A percentile compares a stretch with the other conserved stretches of the same genome.
These are phyloP conservation scores for Skeletonema menzelii DNA, from an alignment of 108 stramenopile genomes.

Conservation along the genomic window DNA sequence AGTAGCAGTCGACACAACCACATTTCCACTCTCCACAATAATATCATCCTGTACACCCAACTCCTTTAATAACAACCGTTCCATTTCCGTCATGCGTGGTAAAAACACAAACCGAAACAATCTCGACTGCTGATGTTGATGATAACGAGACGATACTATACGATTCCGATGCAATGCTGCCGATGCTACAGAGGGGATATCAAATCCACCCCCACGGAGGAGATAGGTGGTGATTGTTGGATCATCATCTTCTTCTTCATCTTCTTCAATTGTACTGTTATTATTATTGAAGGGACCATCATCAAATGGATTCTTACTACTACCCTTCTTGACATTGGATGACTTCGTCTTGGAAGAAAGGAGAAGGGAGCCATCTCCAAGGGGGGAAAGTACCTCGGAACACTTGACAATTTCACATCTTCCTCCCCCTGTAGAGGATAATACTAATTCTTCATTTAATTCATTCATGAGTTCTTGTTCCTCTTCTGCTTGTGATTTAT, in stretches of 20 bases:
- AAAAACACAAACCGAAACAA: slow-evolving; percentile 39
- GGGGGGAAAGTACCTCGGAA: neutral
- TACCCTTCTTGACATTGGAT: neutral
- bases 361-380: neutral
- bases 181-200: slow-evolving; percentile 13
- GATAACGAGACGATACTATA: neutral
- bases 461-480: slow-evolving; percentile 29
- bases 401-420: neutral
- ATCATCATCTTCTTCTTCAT: slow-evolving; percentile 6
- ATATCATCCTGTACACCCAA: slow-evolving; percentile 31
- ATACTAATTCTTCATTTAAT: slow-evolving; percentile 35
- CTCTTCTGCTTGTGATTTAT: slow-evolving; percentile 32
- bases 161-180: slow-evolving; percentile 7
- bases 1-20: neutral
- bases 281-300: neutral
- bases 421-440: neutral
- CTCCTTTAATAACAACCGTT: slow-evolving; percentile 25
- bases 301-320: slow-evolving; percentile 6
- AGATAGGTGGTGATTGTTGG: slow-evolving; percentile 32
- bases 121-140: neutral
- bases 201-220: slow-evolving; percentile 40
- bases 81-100: slow-evolving; percentile 41
- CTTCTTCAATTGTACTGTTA: neutral
- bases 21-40: neutral
- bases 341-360: no score